phyloP scores from a whole-genome alignment of 2,329 filamentous ascomycete species.

The Pseudonectria foliicola region DNA sequence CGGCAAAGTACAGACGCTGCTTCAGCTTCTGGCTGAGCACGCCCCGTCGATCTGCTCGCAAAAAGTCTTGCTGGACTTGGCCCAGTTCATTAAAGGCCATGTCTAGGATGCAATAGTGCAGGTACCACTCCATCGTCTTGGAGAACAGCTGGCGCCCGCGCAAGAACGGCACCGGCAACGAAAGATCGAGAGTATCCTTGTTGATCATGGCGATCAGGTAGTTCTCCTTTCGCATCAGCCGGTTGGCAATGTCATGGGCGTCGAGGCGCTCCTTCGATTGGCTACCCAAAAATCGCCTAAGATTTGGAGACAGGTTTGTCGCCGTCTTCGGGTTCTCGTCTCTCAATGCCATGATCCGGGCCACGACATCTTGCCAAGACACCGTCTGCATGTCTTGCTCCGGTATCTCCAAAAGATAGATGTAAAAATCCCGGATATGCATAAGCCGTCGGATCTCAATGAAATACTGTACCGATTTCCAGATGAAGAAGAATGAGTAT shows the following conservation, averaged over 20 bases:
- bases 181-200: constrained; percentile 87
- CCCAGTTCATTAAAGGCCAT: constrained; percentile 88
- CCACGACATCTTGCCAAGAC: constrained; percentile 88
- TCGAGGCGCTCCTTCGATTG: constrained; percentile 92
- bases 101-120: constrained; percentile 84
- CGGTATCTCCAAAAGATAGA: constrained; percentile 73
- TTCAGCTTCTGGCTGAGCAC: constrained; percentile 72
- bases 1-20: constrained; percentile 73
- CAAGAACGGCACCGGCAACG: constrained; percentile 77
- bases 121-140: constrained; percentile 82
- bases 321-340: constrained; percentile 81
- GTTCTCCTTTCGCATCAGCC: constrained; percentile 93
- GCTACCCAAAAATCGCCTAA: constrained; percentile 60
- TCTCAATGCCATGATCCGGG: constrained; percentile 73
- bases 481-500: constrained; percentile 79
- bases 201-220: constrained; percentile 97
- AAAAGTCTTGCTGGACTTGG: constrained; percentile 77
- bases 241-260: constrained; percentile 93
- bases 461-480: constrained; percentile 67
- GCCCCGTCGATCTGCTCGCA: constrained; percentile 74
- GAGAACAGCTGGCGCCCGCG: constrained; percentile 78
- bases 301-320: constrained; percentile 42
- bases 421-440: constrained; percentile 79
- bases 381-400: constrained; percentile 85
- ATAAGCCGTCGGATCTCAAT: constrained; percentile 66